A percentile compares a stretch with the other conserved stretches of the same genome.
phyloP scores from a whole-genome alignment of 108 stramenopile species.

The Seminavis robusta region DNA sequence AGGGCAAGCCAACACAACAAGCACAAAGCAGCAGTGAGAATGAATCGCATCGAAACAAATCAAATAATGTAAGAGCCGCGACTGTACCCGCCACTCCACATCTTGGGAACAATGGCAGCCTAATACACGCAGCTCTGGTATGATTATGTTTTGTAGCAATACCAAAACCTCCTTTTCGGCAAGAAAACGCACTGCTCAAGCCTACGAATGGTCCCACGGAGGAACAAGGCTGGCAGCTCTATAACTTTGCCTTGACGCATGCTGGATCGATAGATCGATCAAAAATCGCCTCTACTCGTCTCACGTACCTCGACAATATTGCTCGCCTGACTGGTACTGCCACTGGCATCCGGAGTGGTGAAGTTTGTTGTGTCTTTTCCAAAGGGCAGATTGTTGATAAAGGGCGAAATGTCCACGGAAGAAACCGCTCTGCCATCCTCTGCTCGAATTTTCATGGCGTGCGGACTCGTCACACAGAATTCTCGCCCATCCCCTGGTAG shows the following conservation, averaged over 20 bases:
- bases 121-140: too few species aligned
- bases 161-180: conserved; percentile 39
- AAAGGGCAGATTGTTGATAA: conserved; percentile 93
- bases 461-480: conserved; percentile 71
- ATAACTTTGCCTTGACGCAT: too few species aligned
- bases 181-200: conserved; percentile 28
- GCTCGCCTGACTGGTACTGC: conserved; percentile 93
- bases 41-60: background rate
- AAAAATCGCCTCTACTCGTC: background rate
- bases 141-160: conserved; percentile 19
- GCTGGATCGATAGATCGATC: background rate
- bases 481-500: conserved; percentile 96
- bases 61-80: too few species aligned
- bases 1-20: background rate
- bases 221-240: too few species aligned
- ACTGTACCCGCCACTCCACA: too few species aligned
- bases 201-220: background rate
- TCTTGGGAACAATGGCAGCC: too few species aligned
- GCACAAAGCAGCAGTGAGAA: background rate
- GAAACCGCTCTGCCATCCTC: conserved; percentile 92
- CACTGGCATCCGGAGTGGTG: conserved; percentile 84
- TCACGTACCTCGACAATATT: conserved; percentile 87
- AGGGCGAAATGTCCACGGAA: conserved; percentile 86
- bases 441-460: conserved; percentile 88
- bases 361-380: conserved; percentile 80